phyloP scores from a whole-genome alignment of 768 basidiomycete genomes.

The Clathrus columnatus region DNA sequence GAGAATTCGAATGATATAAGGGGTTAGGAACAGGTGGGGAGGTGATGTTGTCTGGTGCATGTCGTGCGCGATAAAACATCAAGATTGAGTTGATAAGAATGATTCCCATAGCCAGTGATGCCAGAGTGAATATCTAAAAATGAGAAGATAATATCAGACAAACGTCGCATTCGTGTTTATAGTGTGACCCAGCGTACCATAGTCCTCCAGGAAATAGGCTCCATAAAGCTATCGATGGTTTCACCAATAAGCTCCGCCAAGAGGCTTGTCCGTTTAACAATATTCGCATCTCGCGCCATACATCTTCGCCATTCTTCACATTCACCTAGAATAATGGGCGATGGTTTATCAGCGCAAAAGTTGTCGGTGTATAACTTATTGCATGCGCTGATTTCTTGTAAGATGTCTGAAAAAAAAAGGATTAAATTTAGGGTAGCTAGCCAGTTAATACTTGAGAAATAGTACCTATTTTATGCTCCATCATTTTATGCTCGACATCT shows the following conservation, averaged over 20 bases:
- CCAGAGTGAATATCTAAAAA: background rate
- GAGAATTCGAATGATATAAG: background rate
- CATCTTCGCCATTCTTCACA: constrained; percentile 89
- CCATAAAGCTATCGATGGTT: constrained; percentile 93
- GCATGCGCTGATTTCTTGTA: constrained; percentile 89
- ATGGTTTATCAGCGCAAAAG: constrained; percentile 61
- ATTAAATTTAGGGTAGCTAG: constrained; percentile 6
- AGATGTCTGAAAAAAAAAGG: constrained; percentile 51
- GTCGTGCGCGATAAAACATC: constrained; percentile 65
- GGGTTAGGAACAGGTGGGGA: background rate
- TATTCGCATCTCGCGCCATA: constrained; percentile 90
- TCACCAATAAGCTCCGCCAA: constrained; percentile 94
- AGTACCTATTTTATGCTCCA: constrained; percentile 80
- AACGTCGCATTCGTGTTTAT: background rate
- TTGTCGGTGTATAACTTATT: constrained; percentile 74
- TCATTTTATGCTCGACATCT: constrained; percentile 81
- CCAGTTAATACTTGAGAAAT: constrained; percentile 1
- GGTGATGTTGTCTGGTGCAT: constrained; percentile 29
- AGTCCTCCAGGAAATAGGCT: constrained; percentile 96
- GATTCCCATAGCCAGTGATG: constrained; percentile 8
- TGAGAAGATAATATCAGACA: background rate
- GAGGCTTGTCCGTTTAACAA: constrained; percentile 81
- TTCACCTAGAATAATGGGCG: constrained; percentile 83
- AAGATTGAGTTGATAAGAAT: constrained; percentile 69
- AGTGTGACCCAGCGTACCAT: constrained; percentile 39